phyloP scores from a whole-genome alignment of 257 asterid species.

The Cinchona pubescens region DNA sequence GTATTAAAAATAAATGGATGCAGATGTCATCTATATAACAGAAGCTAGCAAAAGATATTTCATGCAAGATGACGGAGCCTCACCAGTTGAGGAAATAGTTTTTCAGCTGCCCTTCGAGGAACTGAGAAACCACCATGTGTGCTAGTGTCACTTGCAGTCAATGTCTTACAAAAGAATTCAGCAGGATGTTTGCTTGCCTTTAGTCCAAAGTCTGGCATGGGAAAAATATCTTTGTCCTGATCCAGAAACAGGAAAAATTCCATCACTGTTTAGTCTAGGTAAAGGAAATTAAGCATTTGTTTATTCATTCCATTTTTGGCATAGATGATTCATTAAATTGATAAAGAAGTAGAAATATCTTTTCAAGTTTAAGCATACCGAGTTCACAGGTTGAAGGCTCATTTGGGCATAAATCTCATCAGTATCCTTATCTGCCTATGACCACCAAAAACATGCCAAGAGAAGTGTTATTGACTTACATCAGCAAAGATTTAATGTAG shows the following conservation, averaged over 20 bases:
- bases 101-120: constrained; percentile 94
- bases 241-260: constrained; percentile 14
- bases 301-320: neutral
- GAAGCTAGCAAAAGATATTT: constrained; percentile 1
- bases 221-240: constrained; percentile 87
- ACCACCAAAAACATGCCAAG: constrained; percentile 18
- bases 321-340: neutral
- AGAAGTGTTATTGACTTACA: neutral
- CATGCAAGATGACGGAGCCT: constrained; percentile 8
- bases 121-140: constrained; percentile 98
- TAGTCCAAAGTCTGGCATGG: constrained; percentile 76
- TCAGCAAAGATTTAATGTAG: neutral
- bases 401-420: constrained; percentile 95
- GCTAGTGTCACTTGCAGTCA: constrained; percentile 97
- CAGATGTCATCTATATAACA: neutral
- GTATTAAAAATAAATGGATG: neutral
- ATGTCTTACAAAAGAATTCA: constrained; percentile 91
- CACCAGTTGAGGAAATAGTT: constrained; percentile 87
- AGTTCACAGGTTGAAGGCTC: constrained; percentile 87
- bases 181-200: constrained; percentile 80
- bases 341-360: constrained; percentile 7
- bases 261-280: neutral
- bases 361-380: constrained; percentile 45
- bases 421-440: constrained; percentile 89
- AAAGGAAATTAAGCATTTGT: neutral